Evolutionary conservation across 345 rosid genomes (phyloP).

Genomic region (Salix suchowensis): DNA sequence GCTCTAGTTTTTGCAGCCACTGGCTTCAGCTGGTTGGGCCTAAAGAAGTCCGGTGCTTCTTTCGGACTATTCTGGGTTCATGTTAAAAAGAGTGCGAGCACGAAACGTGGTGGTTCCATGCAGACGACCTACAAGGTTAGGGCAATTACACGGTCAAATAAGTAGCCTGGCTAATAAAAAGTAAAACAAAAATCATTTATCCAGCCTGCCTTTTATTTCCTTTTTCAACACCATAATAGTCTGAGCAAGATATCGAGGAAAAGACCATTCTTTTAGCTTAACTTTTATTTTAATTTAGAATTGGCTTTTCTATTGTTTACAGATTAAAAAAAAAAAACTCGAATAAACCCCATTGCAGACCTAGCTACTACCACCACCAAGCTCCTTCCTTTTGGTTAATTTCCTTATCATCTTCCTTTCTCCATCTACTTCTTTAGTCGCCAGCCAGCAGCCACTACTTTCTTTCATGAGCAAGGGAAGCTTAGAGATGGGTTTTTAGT

Average conservation of each 20-base stretch:
- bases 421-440: neutral
- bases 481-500: neutral
- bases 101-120: neutral
- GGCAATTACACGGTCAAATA: slow-evolving; percentile 6
- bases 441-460: neutral
- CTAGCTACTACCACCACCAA: neutral
- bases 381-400: neutral
- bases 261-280: neutral
- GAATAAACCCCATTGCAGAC: neutral
- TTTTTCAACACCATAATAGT: slow-evolving; percentile 16
- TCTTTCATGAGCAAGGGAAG: neutral
- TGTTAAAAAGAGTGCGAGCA: neutral
- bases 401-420: neutral
- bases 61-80: neutral
- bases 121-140: neutral
- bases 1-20: slow-evolving; percentile 12
- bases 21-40: slow-evolving; percentile 16
- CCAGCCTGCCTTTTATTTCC: slow-evolving; percentile 10
- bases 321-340: neutral
- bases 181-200: slow-evolving; percentile 17
- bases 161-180: slow-evolving; percentile 12
- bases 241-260: neutral
- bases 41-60: slow-evolving; percentile 12
- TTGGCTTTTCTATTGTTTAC: neutral
- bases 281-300: neutral